These are phyloP conservation scores for Vaccinium macrocarpon DNA, from an alignment of 148 eudicot species.

Conservation along the genomic window DNA sequence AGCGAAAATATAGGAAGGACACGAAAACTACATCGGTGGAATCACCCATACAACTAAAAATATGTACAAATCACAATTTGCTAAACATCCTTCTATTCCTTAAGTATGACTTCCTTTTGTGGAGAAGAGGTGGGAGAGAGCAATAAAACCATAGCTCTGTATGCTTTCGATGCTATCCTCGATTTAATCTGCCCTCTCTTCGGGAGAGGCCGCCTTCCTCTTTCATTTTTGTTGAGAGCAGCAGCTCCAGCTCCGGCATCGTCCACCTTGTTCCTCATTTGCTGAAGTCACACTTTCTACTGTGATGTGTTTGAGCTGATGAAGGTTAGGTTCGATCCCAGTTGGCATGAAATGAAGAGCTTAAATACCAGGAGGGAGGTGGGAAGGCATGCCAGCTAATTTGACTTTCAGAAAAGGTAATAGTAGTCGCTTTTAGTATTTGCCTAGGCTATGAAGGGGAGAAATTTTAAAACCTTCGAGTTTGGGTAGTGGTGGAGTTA, in stretches of 20 bases:
- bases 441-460: too few relatives aligned
- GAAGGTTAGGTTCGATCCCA: not conserved
- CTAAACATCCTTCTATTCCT: not conserved
- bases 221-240: not conserved
- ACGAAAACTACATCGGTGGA: not conserved
- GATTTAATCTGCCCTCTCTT: constrained; percentile 5
- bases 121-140: constrained; percentile 12
- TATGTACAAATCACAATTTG: not conserved
- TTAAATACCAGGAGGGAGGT: not conserved
- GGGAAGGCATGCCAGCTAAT: not conserved
- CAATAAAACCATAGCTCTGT: not conserved
- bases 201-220: constrained; percentile 7
- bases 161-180: constrained; percentile 5
- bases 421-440: too few relatives aligned
- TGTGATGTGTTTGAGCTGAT: not conserved
- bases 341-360: not conserved
- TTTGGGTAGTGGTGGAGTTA: too few relatives aligned
- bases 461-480: too few relatives aligned
- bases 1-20: not conserved
- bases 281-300: not conserved
- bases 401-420: not conserved
- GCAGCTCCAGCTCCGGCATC: not conserved
- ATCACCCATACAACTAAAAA: not conserved
- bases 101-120: not conserved
- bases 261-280: constrained; percentile 12